Percentiles rank a stretch among this genome's conserved stretches.
Evolutionary conservation across 352 stramenopile genomes (phyloP).

Genomic region (Phytophthora idaei): DNA sequence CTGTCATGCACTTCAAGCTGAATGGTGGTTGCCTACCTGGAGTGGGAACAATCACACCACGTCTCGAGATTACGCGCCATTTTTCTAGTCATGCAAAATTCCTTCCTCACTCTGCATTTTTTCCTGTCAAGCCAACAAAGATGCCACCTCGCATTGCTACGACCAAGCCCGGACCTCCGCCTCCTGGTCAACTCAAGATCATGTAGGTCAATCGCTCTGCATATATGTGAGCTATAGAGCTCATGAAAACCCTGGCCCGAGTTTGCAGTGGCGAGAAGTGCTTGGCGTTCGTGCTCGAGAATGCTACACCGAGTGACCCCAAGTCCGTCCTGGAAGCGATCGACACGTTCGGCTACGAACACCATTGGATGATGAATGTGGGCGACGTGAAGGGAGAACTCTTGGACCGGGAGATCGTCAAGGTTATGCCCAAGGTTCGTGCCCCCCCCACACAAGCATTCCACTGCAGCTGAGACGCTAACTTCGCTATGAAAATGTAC

Average conservation of each 20-base stretch:
- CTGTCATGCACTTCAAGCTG: slow-evolving; percentile 8
- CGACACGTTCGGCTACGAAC: slow-evolving; percentile 41
- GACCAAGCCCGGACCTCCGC: slow-evolving; percentile 24
- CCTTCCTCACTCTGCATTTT: too few species aligned
- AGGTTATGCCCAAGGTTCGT: slow-evolving; percentile 36
- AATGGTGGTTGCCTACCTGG: background rate
- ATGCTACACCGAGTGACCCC: slow-evolving; percentile 34
- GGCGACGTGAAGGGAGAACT: slow-evolving; percentile 49
- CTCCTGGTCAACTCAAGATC: slow-evolving; percentile 20
- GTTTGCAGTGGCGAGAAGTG: slow-evolving; percentile 23
- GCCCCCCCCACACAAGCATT: too few species aligned
- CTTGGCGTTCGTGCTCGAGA: slow-evolving; percentile 37
- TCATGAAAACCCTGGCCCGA: too few species aligned
- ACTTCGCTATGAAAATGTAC: background rate
- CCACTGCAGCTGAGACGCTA: too few species aligned
- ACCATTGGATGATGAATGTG: slow-evolving; percentile 56
- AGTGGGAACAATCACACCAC: slow-evolving; percentile 6
- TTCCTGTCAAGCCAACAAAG: background rate
- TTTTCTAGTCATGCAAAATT: too few species aligned
- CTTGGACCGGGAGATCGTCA: slow-evolving; percentile 42
- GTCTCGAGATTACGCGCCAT: slow-evolving; percentile 8
- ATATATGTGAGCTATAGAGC: too few species aligned
- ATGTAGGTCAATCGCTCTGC: slow-evolving; percentile 12
- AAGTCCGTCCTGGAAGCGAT: slow-evolving; percentile 46
- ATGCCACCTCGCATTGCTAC: slow-evolving; percentile 31